A percentile compares a stretch with the other conserved stretches of the same genome.
Evolutionary conservation across 2,329 filamentous ascomycete species (phyloP).

Genomic region (Chrysoporthe puriensis): DNA sequence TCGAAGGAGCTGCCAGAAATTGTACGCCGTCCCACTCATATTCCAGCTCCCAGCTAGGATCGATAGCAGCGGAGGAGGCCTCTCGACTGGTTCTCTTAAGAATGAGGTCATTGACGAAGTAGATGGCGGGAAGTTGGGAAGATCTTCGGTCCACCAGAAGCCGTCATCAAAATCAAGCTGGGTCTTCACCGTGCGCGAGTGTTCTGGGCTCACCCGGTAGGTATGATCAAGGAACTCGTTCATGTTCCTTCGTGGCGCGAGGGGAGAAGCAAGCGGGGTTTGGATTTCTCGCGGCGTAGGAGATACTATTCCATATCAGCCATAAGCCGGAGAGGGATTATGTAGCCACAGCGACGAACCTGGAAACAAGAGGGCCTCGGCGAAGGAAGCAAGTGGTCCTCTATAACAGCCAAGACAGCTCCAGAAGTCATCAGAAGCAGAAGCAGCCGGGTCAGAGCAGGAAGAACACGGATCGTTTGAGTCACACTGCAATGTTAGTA

Average conservation of each 20-base stretch:
- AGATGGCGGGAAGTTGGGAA: slow-evolving; percentile 44
- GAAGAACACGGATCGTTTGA: slow-evolving; percentile 52
- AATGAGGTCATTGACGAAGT: slow-evolving; percentile 46
- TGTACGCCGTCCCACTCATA: slow-evolving; percentile 51
- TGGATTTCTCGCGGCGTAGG: slow-evolving; percentile 53
- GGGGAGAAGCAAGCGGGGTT: slow-evolving; percentile 55
- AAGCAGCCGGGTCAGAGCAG: slow-evolving; percentile 45
- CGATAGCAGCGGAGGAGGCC: slow-evolving; percentile 53
- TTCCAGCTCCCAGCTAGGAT: slow-evolving; percentile 58
- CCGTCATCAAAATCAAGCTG: slow-evolving; percentile 58
- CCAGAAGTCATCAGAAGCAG: slow-evolving; percentile 51
- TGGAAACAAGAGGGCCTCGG: slow-evolving; percentile 52
- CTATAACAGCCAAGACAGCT: slow-evolving; percentile 55
- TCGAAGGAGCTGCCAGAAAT: slow-evolving; percentile 56
- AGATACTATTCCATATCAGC: slow-evolving; percentile 41
- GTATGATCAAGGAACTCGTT: slow-evolving; percentile 55
- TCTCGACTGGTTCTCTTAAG: slow-evolving; percentile 43
- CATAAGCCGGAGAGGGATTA: neutral
- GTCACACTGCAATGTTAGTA: slow-evolving; percentile 50
- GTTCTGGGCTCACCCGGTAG: slow-evolving; percentile 47
- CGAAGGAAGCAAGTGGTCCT: slow-evolving; percentile 50
- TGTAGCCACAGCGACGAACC: slow-evolving; percentile 40
- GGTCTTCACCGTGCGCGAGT: slow-evolving; percentile 46
- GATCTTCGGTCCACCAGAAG: slow-evolving; percentile 62
- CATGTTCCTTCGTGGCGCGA: slow-evolving; percentile 52